phyloP scores from a whole-genome alignment of 495 filamentous ascomycete species.

The Penicillium odoratum region DNA sequence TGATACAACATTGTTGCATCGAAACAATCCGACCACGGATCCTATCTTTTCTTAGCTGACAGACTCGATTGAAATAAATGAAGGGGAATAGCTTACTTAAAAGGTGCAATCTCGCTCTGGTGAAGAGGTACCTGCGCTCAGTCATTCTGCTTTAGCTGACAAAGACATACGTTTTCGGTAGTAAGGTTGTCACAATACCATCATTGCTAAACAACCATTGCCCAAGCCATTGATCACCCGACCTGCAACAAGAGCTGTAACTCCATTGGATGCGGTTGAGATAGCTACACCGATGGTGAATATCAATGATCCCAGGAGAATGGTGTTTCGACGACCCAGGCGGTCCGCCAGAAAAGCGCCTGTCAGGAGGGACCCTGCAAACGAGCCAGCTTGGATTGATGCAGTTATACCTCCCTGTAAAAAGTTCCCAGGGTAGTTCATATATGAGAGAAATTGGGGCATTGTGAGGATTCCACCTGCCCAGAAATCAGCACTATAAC shows the following conservation, averaged over 20 bases:
- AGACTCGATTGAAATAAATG: not conserved
- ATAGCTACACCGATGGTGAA: constrained; percentile 71
- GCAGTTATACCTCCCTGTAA: constrained; percentile 40
- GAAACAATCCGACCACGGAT: constrained; percentile 69
- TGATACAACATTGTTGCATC: constrained; percentile 75
- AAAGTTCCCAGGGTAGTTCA: constrained; percentile 24
- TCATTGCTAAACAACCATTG: constrained; percentile 47
- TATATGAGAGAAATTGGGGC: constrained; percentile 26
- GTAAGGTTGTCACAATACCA: constrained; percentile 64
- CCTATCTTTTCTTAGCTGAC: constrained; percentile 60
- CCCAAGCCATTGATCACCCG: constrained; percentile 67
- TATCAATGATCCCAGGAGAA: constrained; percentile 64
- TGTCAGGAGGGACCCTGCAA: constrained; percentile 62
- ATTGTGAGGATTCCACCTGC: constrained; percentile 22
- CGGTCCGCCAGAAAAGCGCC: constrained; percentile 63
- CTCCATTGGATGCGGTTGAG: constrained; percentile 60
- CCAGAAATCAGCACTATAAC: not conserved
- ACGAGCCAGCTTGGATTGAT: constrained; percentile 66
- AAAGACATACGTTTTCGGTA: constrained; percentile 60
- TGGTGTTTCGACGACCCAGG: constrained; percentile 61
- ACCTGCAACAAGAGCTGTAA: constrained; percentile 66
- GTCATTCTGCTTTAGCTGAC: constrained; percentile 37
- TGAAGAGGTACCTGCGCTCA: constrained; percentile 20
- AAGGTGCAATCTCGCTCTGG: constrained; percentile 28
- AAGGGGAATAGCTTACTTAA: constrained; percentile 10